phyloP scores from a whole-genome alignment of 345 rosid species.

The Corymbia maculata region DNA sequence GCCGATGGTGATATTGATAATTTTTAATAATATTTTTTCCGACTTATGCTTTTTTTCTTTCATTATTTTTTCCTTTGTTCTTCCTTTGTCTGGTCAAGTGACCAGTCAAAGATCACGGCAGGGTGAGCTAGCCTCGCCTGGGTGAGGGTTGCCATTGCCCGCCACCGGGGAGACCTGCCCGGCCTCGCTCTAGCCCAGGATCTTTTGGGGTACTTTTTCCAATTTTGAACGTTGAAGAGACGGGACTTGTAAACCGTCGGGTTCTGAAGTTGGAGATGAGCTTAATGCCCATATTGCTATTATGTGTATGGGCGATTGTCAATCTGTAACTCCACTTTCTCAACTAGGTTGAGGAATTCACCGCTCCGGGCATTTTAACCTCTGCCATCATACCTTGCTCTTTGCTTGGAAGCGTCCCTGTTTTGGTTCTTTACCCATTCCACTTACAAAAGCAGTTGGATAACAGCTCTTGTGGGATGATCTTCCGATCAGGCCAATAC shows the following conservation, averaged over 20 bases:
- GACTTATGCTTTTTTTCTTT: too few species aligned
- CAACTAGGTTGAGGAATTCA: too few species aligned
- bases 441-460: neutral
- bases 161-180: too few species aligned
- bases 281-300: neutral
- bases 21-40: too few species aligned
- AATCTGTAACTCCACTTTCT: too few species aligned
- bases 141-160: rapidly evolving
- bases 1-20: rapidly evolving
- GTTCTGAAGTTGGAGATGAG: neutral
- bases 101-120: rapidly evolving
- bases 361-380: neutral
- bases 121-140: rapidly evolving
- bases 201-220: too few species aligned
- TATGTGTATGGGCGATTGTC: neutral
- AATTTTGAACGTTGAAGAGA: neutral
- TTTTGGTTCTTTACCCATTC: neutral
- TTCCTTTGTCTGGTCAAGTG: too few species aligned
- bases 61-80: too few species aligned
- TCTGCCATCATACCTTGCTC: neutral
- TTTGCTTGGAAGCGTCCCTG: neutral
- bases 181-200: too few species aligned
- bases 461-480: neutral
- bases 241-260: neutral
- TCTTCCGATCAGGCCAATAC: neutral